These are phyloP conservation scores for Picochlorum sp. DNA, from an alignment of 139 green algal species.

Conservation along the genomic window DNA sequence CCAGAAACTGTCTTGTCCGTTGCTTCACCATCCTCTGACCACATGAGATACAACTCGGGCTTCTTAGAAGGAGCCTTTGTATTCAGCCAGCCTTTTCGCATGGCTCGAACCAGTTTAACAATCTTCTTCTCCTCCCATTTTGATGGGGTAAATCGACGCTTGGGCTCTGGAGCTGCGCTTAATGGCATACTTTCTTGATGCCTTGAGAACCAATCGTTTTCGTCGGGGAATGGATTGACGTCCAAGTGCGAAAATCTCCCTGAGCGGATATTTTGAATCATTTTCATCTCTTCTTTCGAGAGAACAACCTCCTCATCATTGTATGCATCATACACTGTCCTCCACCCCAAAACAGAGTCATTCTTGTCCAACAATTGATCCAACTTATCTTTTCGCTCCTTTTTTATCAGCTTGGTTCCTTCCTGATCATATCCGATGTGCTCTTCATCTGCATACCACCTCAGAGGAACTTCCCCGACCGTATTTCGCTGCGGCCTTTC, in stretches of 20 bases:
- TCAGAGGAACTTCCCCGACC: slow-evolving; percentile 79
- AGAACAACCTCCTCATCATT: slow-evolving; percentile 94
- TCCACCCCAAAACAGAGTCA: slow-evolving; percentile 27
- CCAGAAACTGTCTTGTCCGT: slow-evolving; percentile 53
- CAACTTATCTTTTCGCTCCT: slow-evolving; percentile 50
- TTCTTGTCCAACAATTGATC: slow-evolving; percentile 59
- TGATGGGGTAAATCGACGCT: slow-evolving; percentile 90
- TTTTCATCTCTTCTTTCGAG: slow-evolving; percentile 73
- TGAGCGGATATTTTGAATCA: slow-evolving; percentile 80
- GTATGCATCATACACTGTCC: slow-evolving; percentile 94
- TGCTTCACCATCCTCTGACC: slow-evolving; percentile 69
- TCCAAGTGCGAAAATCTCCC: slow-evolving; percentile 82
- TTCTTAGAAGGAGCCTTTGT: slow-evolving; percentile 11
- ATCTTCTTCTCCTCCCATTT: slow-evolving; percentile 92
- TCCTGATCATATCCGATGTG: slow-evolving; percentile 91
- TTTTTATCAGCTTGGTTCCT: slow-evolving; percentile 51
- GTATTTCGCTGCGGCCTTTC: slow-evolving; percentile 78
- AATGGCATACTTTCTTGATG: slow-evolving; percentile 70
- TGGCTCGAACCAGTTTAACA: slow-evolving; percentile 75
- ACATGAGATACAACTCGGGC: slow-evolving; percentile 74
- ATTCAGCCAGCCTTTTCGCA: slow-evolving; percentile 89
- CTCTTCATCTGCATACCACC: slow-evolving; percentile 92
- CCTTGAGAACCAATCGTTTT: slow-evolving; percentile 69
- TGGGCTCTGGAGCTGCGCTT: slow-evolving; percentile 75
- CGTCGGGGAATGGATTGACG: slow-evolving; percentile 54